Conservation (phyloP, 2,329 filamentous ascomycete genomes). For the Diaporthe capsici region DNA sequence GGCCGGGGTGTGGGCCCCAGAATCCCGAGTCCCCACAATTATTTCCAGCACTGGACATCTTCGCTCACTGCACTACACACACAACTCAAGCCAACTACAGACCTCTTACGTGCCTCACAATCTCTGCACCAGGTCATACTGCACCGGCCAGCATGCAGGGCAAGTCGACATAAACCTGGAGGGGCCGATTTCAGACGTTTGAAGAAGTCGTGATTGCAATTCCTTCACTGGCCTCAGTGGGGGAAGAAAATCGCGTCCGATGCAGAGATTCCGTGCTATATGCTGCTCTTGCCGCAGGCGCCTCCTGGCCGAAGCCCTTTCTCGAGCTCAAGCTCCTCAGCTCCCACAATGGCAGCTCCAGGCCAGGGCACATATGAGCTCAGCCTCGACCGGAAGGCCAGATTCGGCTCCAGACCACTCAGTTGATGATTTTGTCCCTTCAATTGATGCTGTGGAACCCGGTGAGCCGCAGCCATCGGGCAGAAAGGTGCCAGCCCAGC, state of each 20-base stretch:
- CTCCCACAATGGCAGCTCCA: constrained; percentile 35
- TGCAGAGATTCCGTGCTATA: constrained; percentile 22
- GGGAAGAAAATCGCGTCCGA: constrained; percentile 7
- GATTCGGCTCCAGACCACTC: not conserved
- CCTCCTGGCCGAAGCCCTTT: constrained; percentile 30
- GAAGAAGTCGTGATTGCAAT: not conserved
- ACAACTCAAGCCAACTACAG: not conserved
- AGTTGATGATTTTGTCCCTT: constrained; percentile 28
- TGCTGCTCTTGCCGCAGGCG: constrained; percentile 37
- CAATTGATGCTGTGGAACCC: constrained; percentile 31
- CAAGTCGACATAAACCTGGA: not conserved
- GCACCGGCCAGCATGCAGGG: not conserved
- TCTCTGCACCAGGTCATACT: not conserved
- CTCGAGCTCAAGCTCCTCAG: constrained; percentile 42
- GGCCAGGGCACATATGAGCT: constrained; percentile 8
- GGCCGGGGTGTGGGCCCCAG: constrained; percentile 10
- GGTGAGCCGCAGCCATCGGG: not conserved
- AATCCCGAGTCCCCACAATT: constrained; percentile 17
- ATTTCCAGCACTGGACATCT: constrained; percentile 5
- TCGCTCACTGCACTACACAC: not conserved
- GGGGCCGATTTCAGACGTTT: not conserved
- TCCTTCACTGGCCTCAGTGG: not conserved
- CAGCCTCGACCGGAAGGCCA: constrained; percentile 1
- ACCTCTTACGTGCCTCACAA: not conserved
- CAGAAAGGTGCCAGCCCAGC: not conserved